Evolutionary conservation across 2,329 filamentous ascomycete genomes (phyloP), one percentile per base, ranked within the genome.

Genomic region (Graphiopsis chlorocephala): DNA sequence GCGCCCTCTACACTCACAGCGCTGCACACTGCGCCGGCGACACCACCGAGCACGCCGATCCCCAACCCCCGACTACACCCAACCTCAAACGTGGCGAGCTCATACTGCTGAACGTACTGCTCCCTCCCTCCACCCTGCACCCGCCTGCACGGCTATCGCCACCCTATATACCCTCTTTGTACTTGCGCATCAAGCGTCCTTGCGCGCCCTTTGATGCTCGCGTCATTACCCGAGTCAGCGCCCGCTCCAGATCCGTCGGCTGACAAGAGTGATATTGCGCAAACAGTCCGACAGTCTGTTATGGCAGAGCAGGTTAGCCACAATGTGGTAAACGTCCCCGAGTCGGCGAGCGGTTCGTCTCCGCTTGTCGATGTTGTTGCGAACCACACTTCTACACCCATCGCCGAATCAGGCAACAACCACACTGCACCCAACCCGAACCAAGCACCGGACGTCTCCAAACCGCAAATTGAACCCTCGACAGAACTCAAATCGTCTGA

Each of bases 311-410:
- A 86, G 85, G 85, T 80, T 77, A 82, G 81, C 84, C 86, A 87
- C 80, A 84, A 89, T 89, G 86, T 88, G 86, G 86, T 88, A 87
- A 86, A 86, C 82, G 83, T 87, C 84, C 82, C 85, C 82, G 82
- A 83, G 86, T 88, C 86, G 86, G 82, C 85, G 81, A 85, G 85
- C 83, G 84, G 82, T 77, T 77, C 79, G 77, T 82, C 83, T 82
- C 70, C 73, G 73, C 83, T 85, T 81, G 85, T 86, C 85, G 86
- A 86, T 85, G 85, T 82, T 80, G 82, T 83, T 87, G 85, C 84
- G 83, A 74, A 74, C 70, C 67, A 69, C 68, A 83, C 81, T 82
- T 83, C 80, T 80, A 81, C 82, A 79, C 81, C 80, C 78, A 74
- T 81, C 82, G 83, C 83, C 82, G 80, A 79, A 80, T 72, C 78